phyloP scores from a whole-genome alignment of 495 filamentous ascomycete genomes.

The Pyrenopolyporus hunteri region DNA sequence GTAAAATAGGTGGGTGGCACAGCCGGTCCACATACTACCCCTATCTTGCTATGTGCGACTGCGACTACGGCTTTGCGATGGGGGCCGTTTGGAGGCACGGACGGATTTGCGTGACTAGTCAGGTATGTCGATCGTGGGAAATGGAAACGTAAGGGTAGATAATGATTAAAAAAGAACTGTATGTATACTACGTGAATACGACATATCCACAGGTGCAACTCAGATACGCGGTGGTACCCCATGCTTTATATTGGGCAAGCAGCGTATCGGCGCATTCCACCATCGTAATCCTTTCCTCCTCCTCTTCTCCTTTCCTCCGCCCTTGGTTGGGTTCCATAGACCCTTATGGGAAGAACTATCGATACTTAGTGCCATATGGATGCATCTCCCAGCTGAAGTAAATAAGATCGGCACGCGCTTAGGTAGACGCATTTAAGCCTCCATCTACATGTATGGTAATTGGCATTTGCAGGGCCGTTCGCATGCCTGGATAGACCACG shows the following conservation, averaged over 20 bases:
- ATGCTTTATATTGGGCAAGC: background rate
- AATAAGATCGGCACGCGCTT: background rate
- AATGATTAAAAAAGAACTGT: too few species aligned
- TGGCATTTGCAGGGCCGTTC: background rate
- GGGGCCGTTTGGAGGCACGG: background rate
- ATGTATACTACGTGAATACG: background rate
- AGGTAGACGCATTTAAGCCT: background rate
- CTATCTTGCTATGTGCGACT: too few species aligned
- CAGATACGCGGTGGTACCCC: background rate
- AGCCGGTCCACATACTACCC: too few species aligned
- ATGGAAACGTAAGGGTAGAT: slow-evolving; percentile 3
- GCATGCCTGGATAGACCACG: too few species aligned
- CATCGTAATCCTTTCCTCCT: too few species aligned
- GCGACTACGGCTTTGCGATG: background rate
- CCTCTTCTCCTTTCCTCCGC: too few species aligned
- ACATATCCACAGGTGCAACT: background rate
- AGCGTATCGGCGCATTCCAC: too few species aligned
- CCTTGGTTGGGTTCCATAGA: too few species aligned
- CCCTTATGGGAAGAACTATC: too few species aligned
- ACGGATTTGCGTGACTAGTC: background rate
- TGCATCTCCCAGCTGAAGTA: background rate
- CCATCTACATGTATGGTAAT: background rate
- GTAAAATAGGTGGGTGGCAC: too few species aligned
- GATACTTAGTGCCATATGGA: too few species aligned
- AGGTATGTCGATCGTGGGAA: slow-evolving; percentile 20